phyloP scores from a whole-genome alignment of 2,329 filamentous ascomycete genomes.

The Paecilomyces variotii region DNA sequence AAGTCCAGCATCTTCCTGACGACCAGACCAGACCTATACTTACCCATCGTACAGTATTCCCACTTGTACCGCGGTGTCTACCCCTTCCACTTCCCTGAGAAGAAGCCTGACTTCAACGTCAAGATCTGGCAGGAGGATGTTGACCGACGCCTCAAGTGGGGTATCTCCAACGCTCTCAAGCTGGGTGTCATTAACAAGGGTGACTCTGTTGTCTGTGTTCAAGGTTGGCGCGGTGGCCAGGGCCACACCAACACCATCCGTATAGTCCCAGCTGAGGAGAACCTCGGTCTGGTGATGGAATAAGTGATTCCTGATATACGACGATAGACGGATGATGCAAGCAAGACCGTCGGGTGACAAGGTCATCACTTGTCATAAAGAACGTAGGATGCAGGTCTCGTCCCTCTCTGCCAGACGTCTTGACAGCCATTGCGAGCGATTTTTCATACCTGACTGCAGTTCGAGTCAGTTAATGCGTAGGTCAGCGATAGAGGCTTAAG shows the following conservation, averaged over 20 bases:
- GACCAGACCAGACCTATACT: background rate
- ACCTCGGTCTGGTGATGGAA: conserved; percentile 29
- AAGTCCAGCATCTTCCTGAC: conserved; percentile 21
- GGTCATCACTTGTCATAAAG: background rate
- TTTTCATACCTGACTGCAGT: background rate
- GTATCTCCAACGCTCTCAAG: conserved; percentile 75
- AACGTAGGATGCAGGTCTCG: background rate
- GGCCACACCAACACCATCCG: conserved; percentile 60
- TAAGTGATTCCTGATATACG: conserved; percentile 14
- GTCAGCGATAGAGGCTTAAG: background rate
- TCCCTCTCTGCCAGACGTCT: background rate
- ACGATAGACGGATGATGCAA: background rate
- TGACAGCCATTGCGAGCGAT: background rate
- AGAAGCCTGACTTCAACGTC: conserved; percentile 88
- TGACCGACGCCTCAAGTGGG: conserved; percentile 95
- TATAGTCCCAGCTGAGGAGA: conserved; percentile 42
- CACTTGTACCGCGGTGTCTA: conserved; percentile 98
- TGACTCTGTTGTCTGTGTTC: conserved; percentile 60
- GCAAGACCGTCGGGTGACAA: background rate
- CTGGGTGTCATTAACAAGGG: conserved; percentile 74
- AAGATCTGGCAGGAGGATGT: conserved; percentile 99
- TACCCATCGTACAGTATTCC: conserved; percentile 51
- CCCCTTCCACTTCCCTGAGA: conserved; percentile 88
- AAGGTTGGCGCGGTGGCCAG: conserved; percentile 61
- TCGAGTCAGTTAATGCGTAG: background rate